These are phyloP conservation scores for Ceratobasidium sp. DNA, from an alignment of 1,284 basidiomycete genomes.

Conservation along the genomic window DNA sequence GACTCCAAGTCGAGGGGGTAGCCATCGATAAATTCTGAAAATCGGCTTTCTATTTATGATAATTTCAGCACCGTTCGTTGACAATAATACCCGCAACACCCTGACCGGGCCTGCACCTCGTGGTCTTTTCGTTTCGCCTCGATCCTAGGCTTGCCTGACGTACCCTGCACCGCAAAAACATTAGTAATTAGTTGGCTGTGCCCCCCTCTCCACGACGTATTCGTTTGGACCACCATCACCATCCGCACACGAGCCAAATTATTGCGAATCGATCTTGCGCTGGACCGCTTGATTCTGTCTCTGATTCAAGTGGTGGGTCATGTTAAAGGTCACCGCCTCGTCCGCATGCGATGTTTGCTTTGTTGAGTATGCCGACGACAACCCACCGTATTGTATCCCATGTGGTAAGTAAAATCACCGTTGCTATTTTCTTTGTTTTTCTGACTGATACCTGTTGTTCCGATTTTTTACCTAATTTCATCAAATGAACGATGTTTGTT, in stretches of 20 bases:
- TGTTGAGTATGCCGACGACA: conserved; percentile 37
- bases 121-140: conserved; percentile 20
- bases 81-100: background rate
- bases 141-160: background rate
- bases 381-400: conserved; percentile 39
- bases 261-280: conserved; percentile 2
- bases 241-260: conserved; percentile 1
- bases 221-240: conserved; percentile 8
- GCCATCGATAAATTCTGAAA: background rate
- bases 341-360: conserved; percentile 40
- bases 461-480: background rate
- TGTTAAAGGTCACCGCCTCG: conserved; percentile 39
- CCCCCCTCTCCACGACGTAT: background rate
- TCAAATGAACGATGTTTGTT: background rate
- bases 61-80: background rate
- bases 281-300: background rate
- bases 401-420: conserved; percentile 15
- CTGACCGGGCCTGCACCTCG: conserved; percentile 33
- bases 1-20: background rate
- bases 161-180: conserved; percentile 33
- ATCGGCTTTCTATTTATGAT: conserved; percentile 4
- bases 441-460: background rate
- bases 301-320: conserved; percentile 3
- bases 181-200: conserved; percentile 2
- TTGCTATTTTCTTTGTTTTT: conserved; percentile 2